Percentiles rank a stretch among this genome's conserved stretches.
These are phyloP conservation scores for Cladochytrium replicatum DNA, from an alignment of 192 early-diverging fungal genomes.

Conservation along the genomic window DNA sequence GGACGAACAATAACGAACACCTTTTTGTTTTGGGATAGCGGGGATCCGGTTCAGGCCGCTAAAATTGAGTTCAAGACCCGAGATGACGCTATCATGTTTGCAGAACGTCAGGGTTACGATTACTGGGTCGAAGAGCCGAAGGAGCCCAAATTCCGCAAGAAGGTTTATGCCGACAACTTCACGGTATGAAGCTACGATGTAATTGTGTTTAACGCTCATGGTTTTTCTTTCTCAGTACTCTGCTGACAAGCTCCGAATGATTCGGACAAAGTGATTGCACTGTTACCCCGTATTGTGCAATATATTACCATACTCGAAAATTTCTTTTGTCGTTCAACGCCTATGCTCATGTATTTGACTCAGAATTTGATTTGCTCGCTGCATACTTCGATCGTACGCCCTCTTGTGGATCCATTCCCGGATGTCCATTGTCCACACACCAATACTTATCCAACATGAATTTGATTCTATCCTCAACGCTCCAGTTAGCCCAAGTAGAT, in stretches of 20 bases:
- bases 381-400: no score
- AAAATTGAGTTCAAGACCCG: conserved; percentile 71
- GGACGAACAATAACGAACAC: neutral
- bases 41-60: conserved; percentile 75
- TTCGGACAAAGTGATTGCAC: no score
- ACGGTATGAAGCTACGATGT: no score
- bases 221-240: no score
- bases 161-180: conserved; percentile 90
- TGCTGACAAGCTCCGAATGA: no score
- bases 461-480: conserved; percentile 16
- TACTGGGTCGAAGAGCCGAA: conserved; percentile 91
- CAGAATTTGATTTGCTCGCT: no score
- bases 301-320: no score
- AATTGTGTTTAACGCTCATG: no score
- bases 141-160: conserved; percentile 61
- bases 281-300: no score
- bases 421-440: conserved; percentile 12
- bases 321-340: no score
- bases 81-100: conserved; percentile 87
- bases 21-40: conserved; percentile 34
- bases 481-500: conserved; percentile 47
- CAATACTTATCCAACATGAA: conserved; percentile 34
- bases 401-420: conserved; percentile 29
- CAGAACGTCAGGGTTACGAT: conserved; percentile 91
- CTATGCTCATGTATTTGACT: no score